phyloP scores from a whole-genome alignment of 1,284 basidiomycete species.

The Ustilago xerochloae region DNA sequence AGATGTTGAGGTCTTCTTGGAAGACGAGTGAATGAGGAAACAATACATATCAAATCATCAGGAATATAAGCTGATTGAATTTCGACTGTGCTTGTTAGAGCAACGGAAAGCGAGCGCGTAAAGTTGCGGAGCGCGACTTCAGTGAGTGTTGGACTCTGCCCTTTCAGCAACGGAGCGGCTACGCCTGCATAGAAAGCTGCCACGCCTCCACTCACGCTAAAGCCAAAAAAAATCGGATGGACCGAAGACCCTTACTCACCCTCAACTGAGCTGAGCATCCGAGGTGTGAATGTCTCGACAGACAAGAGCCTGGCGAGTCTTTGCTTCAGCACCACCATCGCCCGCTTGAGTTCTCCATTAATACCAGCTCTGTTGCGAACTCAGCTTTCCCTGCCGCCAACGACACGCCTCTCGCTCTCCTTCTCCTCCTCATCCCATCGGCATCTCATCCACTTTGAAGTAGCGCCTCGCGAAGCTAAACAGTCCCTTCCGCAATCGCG shows the following conservation, averaged over 20 bases:
- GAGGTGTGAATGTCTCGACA: background rate
- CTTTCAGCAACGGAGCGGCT: background rate
- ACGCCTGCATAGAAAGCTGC: background rate
- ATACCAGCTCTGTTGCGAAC: background rate
- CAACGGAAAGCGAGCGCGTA: background rate
- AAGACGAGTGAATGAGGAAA: constrained; percentile 8
- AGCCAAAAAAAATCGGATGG: constrained; percentile 5
- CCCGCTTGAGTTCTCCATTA: background rate
- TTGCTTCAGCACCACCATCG: background rate
- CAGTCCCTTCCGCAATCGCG: background rate
- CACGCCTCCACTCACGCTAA: constrained; percentile 26
- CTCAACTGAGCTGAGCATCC: constrained; percentile 7
- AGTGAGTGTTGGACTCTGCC: background rate
- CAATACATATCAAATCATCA: background rate
- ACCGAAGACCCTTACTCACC: constrained; percentile 6
- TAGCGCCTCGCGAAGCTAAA: background rate
- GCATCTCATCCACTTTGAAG: background rate
- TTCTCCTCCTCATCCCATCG: background rate
- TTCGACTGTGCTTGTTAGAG: background rate
- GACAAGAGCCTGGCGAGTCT: background rate
- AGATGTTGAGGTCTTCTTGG: constrained; percentile 38
- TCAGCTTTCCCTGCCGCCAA: background rate
- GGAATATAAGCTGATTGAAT: background rate
- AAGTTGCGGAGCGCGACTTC: background rate
- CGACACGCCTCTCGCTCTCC: background rate